Evolutionary conservation across 1,139 yeast species (phyloP), one percentile per base, ranked within the genome.

Genomic region (Pichia sp.): DNA sequence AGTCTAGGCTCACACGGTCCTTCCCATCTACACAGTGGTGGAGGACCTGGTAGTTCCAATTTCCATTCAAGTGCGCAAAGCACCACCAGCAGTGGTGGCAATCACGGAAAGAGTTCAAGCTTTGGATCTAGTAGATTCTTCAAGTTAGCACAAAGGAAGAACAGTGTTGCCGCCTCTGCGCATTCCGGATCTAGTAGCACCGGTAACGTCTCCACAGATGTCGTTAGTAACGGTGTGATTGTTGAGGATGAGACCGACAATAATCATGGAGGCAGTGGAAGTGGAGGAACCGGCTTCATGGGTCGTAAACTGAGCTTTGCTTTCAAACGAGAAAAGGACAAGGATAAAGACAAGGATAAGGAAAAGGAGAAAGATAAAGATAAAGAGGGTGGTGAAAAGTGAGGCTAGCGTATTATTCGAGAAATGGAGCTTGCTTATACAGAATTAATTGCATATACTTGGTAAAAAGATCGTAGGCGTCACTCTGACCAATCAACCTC

Each of bases 401-500:
- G 21, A 18, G 13, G 14, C 7, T 22, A 15, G 16, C 23, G n/a
- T n/a, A n/a, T n/a, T n/a, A n/a, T n/a, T n/a, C n/a, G n/a, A n/a
- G n/a, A n/a, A n/a, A n/a, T n/a, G n/a, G n/a, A n/a, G n/a, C n/a
- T n/a, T n/a, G n/a, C n/a, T n/a, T n/a, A n/a, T n/a, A n/a, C n/a
- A n/a, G n/a, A n/a, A n/a, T n/a, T n/a, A n/a, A n/a, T n/a, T n/a
- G n/a, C n/a, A n/a, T n/a, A n/a, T n/a, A n/a, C n/a, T n/a, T n/a
- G n/a, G n/a, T n/a, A n/a, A n/a, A n/a, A n/a, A n/a, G n/a, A n/a
- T n/a, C n/a, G n/a, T n/a, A n/a, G n/a, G n/a, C n/a, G n/a, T n/a
- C n/a, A n/a, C 16, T 34, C 39, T 3, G 35, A 32, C 86, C 87
- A 79, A 56, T 78, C 85, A n/a, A 78, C 82, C 16, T 61, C 53